phyloP scores from a whole-genome alignment of 441 rosid species.

The Pelargonium myrrhifolium region DNA sequence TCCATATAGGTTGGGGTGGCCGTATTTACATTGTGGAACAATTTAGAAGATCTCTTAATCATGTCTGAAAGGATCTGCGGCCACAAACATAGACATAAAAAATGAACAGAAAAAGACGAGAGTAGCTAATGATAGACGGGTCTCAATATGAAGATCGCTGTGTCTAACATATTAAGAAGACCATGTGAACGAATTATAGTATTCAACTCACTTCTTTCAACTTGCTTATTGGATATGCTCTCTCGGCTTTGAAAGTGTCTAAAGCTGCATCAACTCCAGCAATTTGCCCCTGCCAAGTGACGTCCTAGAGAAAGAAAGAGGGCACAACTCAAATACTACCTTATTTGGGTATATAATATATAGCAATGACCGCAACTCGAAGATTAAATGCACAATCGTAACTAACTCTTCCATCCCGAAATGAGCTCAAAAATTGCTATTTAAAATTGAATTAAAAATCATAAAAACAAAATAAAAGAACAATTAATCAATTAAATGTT shows the following conservation, averaged over 20 bases:
- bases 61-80: constrained; percentile 76
- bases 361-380: no score
- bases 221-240: constrained; percentile 72
- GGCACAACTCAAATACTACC: neutral
- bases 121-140: neutral
- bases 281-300: constrained; percentile 79
- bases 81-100: constrained; percentile 16
- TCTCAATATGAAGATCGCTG: neutral
- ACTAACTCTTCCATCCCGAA: no score
- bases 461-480: no score
- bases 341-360: no score
- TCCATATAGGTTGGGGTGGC: constrained; percentile 50
- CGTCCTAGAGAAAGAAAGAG: constrained; percentile 44
- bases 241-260: constrained; percentile 68
- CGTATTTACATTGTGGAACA: constrained; percentile 72
- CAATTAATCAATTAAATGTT: no score
- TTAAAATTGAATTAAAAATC: no score
- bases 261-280: constrained; percentile 89
- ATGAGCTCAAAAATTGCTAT: no score
- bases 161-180: neutral
- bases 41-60: constrained; percentile 56
- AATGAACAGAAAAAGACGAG: constrained; percentile 6
- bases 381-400: no score
- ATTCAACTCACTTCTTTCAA: constrained; percentile 45
- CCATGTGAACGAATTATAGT: neutral